A percentile compares a stretch with the other conserved stretches of the same genome.
These are phyloP conservation scores for Paxillus rubicundulus DNA, from an alignment of 768 basidiomycete species.

Conservation along the genomic window DNA sequence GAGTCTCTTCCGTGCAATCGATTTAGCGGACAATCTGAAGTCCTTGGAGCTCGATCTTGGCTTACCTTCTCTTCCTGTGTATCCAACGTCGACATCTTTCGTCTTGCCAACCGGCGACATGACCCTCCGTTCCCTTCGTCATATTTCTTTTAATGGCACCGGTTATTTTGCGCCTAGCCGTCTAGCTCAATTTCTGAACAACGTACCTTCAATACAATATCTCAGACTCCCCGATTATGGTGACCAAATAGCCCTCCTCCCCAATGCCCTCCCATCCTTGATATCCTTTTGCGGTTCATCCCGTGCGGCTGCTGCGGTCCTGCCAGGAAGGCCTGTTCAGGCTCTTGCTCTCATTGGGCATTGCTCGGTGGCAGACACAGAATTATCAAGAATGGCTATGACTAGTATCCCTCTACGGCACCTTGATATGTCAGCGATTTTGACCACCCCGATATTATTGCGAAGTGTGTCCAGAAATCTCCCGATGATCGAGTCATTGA, in stretches of 20 bases:
- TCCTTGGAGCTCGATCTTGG: conserved; percentile 55
- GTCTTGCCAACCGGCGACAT: conserved; percentile 40
- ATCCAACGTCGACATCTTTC: conserved; percentile 38
- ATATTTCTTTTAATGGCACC: conserved; percentile 42
- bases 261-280: conserved; percentile 47
- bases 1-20: conserved; percentile 38
- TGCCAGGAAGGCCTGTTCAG: conserved; percentile 61
- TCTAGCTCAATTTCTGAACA: conserved; percentile 43
- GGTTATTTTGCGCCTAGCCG: conserved; percentile 37
- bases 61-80: conserved; percentile 45
- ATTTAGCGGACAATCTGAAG: conserved; percentile 42
- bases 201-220: conserved; percentile 41
- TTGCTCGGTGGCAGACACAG: conserved; percentile 53
- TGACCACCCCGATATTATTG: conserved; percentile 54
- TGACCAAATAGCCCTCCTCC: conserved; percentile 39
- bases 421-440: conserved; percentile 60
- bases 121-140: conserved; percentile 41
- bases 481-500: conserved; percentile 47
- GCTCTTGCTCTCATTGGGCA: conserved; percentile 54
- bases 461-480: conserved; percentile 54
- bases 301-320: conserved; percentile 53
- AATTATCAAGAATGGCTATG: conserved; percentile 48
- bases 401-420: conserved; percentile 47
- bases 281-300: conserved; percentile 59
- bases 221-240: conserved; percentile 48